Evolutionary conservation across 306 rosid species (phyloP).

Genomic region (Cucurbita maxima): DNA sequence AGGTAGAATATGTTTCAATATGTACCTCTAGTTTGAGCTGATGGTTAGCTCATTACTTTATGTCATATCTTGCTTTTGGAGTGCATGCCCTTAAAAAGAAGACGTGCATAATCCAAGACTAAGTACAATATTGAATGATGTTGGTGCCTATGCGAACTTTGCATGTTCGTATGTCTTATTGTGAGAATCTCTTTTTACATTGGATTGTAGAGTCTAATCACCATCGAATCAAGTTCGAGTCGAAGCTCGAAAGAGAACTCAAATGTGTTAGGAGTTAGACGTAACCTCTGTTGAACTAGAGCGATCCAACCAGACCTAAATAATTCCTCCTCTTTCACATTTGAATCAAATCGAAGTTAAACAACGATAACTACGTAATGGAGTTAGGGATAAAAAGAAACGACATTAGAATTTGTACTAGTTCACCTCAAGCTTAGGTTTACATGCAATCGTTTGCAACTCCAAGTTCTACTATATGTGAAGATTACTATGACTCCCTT

Average conservation of each 20-base stretch:
- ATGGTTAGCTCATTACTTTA: not conserved
- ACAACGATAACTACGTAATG: too few species aligned
- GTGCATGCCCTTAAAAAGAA: not conserved
- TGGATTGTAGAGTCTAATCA: not conserved
- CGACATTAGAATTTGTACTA: too few species aligned
- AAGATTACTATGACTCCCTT: too few species aligned
- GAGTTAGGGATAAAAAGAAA: too few species aligned
- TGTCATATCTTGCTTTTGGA: not conserved
- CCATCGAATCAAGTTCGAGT: not conserved
- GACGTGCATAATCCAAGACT: not conserved
- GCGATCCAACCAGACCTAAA: not conserved
- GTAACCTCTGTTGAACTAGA: not conserved
- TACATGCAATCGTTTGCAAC: too few species aligned
- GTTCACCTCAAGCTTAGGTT: too few species aligned
- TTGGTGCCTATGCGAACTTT: not conserved
- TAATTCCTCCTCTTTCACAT: not conserved
- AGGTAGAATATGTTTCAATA: not conserved
- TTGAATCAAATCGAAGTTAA: too few species aligned
- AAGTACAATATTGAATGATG: not conserved
- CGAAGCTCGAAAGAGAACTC: not conserved
- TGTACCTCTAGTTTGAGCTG: not conserved
- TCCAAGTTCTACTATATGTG: too few species aligned
- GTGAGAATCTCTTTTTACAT: not conserved
- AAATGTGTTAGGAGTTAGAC: not conserved
- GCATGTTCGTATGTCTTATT: not conserved